Conservation (phyloP, 345 rosid species). For the Laguncularia racemosa region DNA sequence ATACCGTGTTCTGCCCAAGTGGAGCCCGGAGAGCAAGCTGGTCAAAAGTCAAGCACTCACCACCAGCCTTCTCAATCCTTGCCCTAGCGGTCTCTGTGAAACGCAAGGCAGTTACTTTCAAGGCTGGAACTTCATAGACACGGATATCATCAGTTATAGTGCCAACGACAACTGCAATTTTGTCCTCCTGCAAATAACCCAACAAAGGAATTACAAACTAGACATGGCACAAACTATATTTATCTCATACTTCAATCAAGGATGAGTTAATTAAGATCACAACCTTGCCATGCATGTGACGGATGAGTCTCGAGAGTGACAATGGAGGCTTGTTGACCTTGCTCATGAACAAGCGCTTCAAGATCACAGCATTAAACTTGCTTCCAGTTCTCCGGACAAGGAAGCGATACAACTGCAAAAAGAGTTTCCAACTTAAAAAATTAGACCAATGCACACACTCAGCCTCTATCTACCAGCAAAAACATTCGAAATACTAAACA, state of each 20-base stretch:
- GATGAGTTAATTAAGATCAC: no score
- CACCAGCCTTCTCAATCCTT: conserved; percentile 95
- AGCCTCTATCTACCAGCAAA: background rate
- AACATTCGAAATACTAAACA: no score
- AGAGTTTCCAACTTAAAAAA: background rate
- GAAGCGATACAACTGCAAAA: conserved; percentile 65
- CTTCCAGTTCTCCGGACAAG: conserved; percentile 84
- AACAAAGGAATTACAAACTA: no score
- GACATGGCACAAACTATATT: no score
- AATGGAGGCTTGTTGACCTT: conserved; percentile 85
- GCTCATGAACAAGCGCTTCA: conserved; percentile 97
- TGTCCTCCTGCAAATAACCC: conserved; percentile 47
- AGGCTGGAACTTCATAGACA: conserved; percentile 73
- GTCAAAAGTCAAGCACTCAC: conserved; percentile 94
- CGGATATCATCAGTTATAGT: conserved; percentile 86
- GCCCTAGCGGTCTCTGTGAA: conserved; percentile 91
- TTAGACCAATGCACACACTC: background rate
- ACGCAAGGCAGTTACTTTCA: conserved; percentile 81
- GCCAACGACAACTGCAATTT: conserved; percentile 84
- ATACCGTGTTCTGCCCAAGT: conserved; percentile 94
- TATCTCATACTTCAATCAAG: no score
- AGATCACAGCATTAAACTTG: conserved; percentile 83
- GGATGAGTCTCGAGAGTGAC: conserved; percentile 69
- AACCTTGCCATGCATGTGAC: conserved; percentile 71
- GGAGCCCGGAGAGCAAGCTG: conserved; percentile 95